Evolutionary conservation across 768 basidiomycete species (phyloP).

Genomic region (Termitomyces sp.): DNA sequence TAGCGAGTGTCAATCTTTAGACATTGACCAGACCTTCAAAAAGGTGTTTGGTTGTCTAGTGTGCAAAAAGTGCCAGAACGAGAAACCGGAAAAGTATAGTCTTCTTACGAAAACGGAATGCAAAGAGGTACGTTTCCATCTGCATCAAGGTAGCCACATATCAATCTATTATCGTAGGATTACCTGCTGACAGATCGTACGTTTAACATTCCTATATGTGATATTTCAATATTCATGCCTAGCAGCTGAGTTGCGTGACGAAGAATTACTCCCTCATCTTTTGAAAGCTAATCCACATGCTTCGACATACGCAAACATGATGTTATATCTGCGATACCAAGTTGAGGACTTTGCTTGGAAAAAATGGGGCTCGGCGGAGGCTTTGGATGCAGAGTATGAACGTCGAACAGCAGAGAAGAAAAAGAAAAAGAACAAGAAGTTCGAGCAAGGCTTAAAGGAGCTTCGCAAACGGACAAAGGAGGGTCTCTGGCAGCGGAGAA

Average conservation of each 20-base stretch:
- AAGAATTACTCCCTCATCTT: slow-evolving; percentile 84
- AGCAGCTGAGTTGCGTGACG: slow-evolving; percentile 87
- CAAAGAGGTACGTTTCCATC: slow-evolving; percentile 64
- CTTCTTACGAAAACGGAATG: slow-evolving; percentile 98
- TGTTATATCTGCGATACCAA: slow-evolving; percentile 64
- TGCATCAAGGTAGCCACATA: not conserved
- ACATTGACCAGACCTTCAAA: slow-evolving; percentile 80
- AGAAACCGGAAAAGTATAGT: slow-evolving; percentile 89
- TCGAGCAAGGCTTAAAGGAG: slow-evolving; percentile 85
- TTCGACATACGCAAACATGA: slow-evolving; percentile 54
- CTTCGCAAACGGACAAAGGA: slow-evolving; percentile 28
- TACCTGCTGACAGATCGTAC: slow-evolving; percentile 91
- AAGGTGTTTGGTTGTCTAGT: slow-evolving; percentile 84
- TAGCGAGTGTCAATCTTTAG: slow-evolving; percentile 79
- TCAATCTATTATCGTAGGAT: slow-evolving; percentile 49
- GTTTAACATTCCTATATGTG: slow-evolving; percentile 23
- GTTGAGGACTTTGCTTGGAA: slow-evolving; percentile 97
- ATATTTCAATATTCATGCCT: slow-evolving; percentile 5
- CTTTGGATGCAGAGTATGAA: slow-evolving; percentile 14
- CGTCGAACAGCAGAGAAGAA: slow-evolving; percentile 17
- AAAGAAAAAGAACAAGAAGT: slow-evolving; percentile 69
- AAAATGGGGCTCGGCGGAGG: slow-evolving; percentile 51
- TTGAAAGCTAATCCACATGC: slow-evolving; percentile 78
- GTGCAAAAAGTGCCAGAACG: slow-evolving; percentile 88
- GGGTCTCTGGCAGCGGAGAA: slow-evolving; percentile 17